phyloP scores from a whole-genome alignment of 768 basidiomycete genomes.

The Candolleomyces eurysporus region DNA sequence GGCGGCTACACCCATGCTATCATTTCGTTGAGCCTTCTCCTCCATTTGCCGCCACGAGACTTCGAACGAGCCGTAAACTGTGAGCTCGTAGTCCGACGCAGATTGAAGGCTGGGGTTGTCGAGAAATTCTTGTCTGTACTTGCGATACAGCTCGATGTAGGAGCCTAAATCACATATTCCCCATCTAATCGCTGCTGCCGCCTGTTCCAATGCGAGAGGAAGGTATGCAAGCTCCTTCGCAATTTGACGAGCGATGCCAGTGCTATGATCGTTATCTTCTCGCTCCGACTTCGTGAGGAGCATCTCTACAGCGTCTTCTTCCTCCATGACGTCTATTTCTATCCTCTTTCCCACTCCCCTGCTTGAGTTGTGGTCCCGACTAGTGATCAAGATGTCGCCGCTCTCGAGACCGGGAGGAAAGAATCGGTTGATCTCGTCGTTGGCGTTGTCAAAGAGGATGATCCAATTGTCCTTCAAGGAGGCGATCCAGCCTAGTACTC shows the following conservation, averaged over 20 bases:
- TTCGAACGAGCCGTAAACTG: neutral
- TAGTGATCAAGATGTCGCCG: neutral
- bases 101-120: neutral
- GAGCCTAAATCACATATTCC: neutral
- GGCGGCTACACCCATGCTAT: neutral
- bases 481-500: neutral
- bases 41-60: neutral
- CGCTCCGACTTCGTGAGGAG: neutral
- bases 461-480: neutral
- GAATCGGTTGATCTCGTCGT: neutral
- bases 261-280: neutral
- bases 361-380: neutral
- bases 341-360: neutral
- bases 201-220: neutral
- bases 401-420: neutral
- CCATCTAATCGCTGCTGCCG: neutral
- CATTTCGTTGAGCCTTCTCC: neutral
- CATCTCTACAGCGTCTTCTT: neutral
- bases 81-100: neutral
- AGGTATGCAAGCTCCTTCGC: neutral
- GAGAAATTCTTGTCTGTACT: neutral
- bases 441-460: neutral
- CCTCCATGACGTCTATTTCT: neutral
- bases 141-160: neutral
- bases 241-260: neutral